phyloP scores from a whole-genome alignment of 2,329 filamentous ascomycete species.

The Pseudonectria foliicola region DNA sequence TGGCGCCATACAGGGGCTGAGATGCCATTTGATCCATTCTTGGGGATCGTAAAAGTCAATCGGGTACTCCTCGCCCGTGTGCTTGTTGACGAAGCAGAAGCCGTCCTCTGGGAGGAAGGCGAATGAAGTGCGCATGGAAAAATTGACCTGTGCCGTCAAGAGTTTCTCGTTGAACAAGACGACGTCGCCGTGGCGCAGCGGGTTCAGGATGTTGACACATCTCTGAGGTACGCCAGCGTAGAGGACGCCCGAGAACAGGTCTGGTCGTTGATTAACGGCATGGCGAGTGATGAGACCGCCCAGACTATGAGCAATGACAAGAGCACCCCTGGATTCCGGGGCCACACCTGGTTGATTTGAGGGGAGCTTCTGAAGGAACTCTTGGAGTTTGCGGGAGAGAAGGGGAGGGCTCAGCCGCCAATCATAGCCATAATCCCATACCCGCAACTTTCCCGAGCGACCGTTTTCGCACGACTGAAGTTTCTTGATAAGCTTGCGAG shows the following conservation, averaged over 20 bases:
- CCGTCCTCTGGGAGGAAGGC: conserved; percentile 80
- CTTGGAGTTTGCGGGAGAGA: conserved; percentile 62
- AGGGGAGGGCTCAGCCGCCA: conserved; percentile 82
- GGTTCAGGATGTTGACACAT: conserved; percentile 87
- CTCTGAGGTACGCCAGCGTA: conserved; percentile 80
- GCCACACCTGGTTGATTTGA: conserved; percentile 58
- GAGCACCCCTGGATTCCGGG: conserved; percentile 56
- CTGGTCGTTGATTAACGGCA: conserved; percentile 76
- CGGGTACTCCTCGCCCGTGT: conserved; percentile 70
- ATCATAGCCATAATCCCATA: conserved; percentile 92
- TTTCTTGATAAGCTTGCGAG: conserved; percentile 71
- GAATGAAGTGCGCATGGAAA: conserved; percentile 81
- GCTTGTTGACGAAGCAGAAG: conserved; percentile 77
- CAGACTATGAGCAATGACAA: conserved; percentile 79
- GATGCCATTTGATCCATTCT: conserved; percentile 70
- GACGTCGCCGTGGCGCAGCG: conserved; percentile 84
- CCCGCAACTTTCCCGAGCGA: conserved; percentile 60
- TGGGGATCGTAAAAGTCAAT: conserved; percentile 78
- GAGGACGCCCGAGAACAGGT: conserved; percentile 78
- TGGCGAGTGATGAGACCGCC: conserved; percentile 85
- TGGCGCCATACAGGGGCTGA: conserved; percentile 70
- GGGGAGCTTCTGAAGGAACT: conserved; percentile 66
- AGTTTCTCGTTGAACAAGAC: conserved; percentile 85
- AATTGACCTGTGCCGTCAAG: conserved; percentile 87
- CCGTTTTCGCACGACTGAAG: conserved; percentile 68